A percentile compares a stretch with the other conserved stretches of the same genome.
These are phyloP conservation scores for Ophioceras dolichostomum DNA, from an alignment of 2,329 filamentous ascomycete species.

Conservation along the genomic window DNA sequence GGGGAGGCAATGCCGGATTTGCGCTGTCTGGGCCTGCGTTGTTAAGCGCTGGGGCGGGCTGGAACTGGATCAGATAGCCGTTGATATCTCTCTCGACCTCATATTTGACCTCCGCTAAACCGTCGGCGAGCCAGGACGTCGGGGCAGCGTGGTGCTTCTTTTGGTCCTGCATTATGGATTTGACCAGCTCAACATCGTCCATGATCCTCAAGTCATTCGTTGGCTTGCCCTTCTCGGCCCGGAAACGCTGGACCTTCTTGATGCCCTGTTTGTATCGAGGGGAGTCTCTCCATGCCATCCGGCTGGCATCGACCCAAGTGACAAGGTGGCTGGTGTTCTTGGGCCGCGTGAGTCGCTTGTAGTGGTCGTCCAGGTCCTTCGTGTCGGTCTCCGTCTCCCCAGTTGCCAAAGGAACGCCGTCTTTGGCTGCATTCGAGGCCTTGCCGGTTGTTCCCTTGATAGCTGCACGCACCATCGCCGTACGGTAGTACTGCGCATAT, in stretches of 20 bases:
- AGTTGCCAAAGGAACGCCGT: too few relatives aligned
- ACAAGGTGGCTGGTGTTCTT: neutral
- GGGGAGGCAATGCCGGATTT: too few relatives aligned
- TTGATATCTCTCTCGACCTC: neutral
- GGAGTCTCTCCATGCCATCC: neutral
- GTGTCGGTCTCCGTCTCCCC: too few relatives aligned
- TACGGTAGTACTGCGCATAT: neutral
- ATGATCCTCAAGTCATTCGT: neutral
- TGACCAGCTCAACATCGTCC: too few relatives aligned
- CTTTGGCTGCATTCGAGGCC: too few relatives aligned
- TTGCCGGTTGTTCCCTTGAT: too few relatives aligned
- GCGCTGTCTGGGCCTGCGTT: too few relatives aligned
- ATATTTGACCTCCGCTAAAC: too few relatives aligned
- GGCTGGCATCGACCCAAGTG: neutral
- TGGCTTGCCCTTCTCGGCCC: neutral
- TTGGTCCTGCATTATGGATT: too few relatives aligned
- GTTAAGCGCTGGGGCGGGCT: too few relatives aligned
- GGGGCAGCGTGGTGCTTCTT: too few relatives aligned
- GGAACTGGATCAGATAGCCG: neutral
- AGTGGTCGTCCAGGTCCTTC: neutral
- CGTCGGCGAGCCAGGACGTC: too few relatives aligned
- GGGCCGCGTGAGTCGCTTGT: neutral
- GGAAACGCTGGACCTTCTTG: neutral
- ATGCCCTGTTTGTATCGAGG: neutral
- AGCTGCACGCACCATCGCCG: neutral